Conservation (phyloP, 2,329 filamentous ascomycete genomes). For the Exophiala phaeomuriformis region DNA sequence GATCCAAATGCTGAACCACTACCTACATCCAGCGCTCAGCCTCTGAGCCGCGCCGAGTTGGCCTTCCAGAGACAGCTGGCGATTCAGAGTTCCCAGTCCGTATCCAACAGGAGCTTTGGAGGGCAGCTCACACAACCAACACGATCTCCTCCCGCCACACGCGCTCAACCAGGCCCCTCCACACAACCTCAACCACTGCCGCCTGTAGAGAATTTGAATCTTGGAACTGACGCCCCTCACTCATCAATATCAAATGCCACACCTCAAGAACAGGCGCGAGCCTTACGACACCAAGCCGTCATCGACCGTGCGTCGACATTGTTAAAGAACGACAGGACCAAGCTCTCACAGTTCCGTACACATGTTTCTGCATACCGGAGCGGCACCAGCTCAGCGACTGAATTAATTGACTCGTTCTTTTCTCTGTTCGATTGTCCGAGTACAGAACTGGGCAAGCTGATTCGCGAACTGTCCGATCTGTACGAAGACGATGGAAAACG, state of each 20-base stretch:
- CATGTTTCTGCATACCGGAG: slow-evolving; percentile 72
- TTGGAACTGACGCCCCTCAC: slow-evolving; percentile 43
- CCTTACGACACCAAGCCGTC: slow-evolving; percentile 73
- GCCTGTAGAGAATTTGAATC: slow-evolving; percentile 47
- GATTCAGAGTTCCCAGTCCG: slow-evolving; percentile 78
- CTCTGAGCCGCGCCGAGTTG: slow-evolving; percentile 75
- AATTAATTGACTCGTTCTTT: slow-evolving; percentile 82
- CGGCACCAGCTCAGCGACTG: slow-evolving; percentile 60
- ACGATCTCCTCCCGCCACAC: slow-evolving; percentile 8
- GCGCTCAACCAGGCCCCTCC: slow-evolving; percentile 31
- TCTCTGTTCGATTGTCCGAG: slow-evolving; percentile 75
- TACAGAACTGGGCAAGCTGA: slow-evolving; percentile 73
- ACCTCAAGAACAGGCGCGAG: slow-evolving; percentile 72
- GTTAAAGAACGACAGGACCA: slow-evolving; percentile 66
- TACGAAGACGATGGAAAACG: slow-evolving; percentile 77
- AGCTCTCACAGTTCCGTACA: slow-evolving; percentile 68
- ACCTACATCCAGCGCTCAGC: slow-evolving; percentile 68
- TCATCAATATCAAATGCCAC: slow-evolving; percentile 41
- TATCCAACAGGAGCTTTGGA: slow-evolving; percentile 73
- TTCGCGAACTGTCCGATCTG: slow-evolving; percentile 86
- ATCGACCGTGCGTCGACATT: slow-evolving; percentile 77
- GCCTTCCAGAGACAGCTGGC: slow-evolving; percentile 89
- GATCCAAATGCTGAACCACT: slow-evolving; percentile 81
- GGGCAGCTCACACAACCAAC: slow-evolving; percentile 60
- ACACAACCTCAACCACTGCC: slow-evolving; percentile 27